Conservation (phyloP, 2,329 filamentous ascomycete species). For the Fusarium equiseti region DNA sequence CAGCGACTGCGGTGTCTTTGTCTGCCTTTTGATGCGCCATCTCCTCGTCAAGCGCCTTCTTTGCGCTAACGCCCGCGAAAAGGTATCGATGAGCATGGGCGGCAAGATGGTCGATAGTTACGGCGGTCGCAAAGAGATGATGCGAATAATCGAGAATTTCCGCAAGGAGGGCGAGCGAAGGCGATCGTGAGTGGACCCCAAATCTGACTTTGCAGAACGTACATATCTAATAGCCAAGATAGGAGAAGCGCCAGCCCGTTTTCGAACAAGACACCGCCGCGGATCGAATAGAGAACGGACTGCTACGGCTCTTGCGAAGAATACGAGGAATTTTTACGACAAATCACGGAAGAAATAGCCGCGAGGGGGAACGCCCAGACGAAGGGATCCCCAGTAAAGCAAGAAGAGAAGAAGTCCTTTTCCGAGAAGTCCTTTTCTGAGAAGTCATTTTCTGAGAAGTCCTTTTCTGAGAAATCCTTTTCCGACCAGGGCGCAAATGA, state of each 20-base stretch:
- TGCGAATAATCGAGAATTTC: conserved; percentile 87
- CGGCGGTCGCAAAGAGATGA: conserved; percentile 88
- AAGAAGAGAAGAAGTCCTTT: background rate
- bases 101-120: conserved; percentile 85
- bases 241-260: conserved; percentile 56
- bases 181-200: conserved; percentile 73
- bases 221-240: conserved; percentile 38
- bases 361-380: background rate
- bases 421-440: background rate
- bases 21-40: conserved; percentile 95
- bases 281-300: conserved; percentile 57
- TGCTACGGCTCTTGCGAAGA: conserved; percentile 49
- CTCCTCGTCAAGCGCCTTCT: conserved; percentile 88
- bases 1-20: conserved; percentile 94
- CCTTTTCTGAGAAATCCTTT: background rate
- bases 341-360: conserved; percentile 10
- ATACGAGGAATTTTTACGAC: conserved; percentile 45
- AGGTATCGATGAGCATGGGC: conserved; percentile 93
- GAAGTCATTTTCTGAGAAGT: too few species aligned
- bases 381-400: background rate
- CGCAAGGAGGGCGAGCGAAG: conserved; percentile 89
- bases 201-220: background rate
- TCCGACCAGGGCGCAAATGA: background rate
- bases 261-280: conserved; percentile 56
- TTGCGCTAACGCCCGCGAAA: conserved; percentile 81